phyloP scores from a whole-genome alignment of 139 green algal genomes.

The Chlamydomonas schloesseri region DNA sequence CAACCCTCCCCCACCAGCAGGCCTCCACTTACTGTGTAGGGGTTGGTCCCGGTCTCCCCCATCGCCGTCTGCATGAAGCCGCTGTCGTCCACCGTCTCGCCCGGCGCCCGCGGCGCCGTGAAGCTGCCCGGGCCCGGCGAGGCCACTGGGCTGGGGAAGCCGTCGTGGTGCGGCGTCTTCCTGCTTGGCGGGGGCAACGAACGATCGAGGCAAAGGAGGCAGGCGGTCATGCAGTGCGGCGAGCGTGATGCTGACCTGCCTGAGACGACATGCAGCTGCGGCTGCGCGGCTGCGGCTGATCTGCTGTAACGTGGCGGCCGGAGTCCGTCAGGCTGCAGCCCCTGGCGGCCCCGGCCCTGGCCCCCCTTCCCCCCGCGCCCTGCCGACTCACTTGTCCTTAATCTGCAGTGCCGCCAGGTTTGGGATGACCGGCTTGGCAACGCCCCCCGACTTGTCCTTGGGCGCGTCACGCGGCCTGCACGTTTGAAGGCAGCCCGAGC shows the following conservation, averaged over 20 bases:
- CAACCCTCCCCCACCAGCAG: not conserved
- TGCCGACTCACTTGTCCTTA: slow-evolving; percentile 1
- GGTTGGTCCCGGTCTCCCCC: slow-evolving; percentile 23
- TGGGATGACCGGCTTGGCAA: slow-evolving; percentile 9
- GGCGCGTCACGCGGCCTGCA: not conserved
- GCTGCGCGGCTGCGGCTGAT: no score
- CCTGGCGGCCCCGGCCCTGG: no score
- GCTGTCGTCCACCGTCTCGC: not conserved
- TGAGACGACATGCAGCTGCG: no score
- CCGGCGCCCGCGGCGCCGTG: not conserved
- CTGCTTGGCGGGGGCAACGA: no score
- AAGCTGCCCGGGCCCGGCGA: slow-evolving; percentile 20
- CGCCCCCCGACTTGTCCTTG: not conserved
- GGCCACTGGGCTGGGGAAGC: slow-evolving; percentile 27
- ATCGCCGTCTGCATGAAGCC: slow-evolving; percentile 27
- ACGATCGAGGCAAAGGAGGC: no score
- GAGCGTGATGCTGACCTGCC: no score
- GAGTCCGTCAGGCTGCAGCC: no score
- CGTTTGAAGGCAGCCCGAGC: no score
- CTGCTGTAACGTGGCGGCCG: no score
- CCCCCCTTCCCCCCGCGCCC: not conserved
- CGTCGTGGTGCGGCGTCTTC: slow-evolving; percentile 10
- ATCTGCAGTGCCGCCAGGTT: slow-evolving; percentile 40
- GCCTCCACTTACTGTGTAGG: slow-evolving; percentile 24
- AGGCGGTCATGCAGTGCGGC: not conserved